A percentile compares a stretch with the other conserved stretches of the same genome.
phyloP scores from a whole-genome alignment of 2,329 filamentous ascomycete species.

The Gyromitra esculenta region DNA sequence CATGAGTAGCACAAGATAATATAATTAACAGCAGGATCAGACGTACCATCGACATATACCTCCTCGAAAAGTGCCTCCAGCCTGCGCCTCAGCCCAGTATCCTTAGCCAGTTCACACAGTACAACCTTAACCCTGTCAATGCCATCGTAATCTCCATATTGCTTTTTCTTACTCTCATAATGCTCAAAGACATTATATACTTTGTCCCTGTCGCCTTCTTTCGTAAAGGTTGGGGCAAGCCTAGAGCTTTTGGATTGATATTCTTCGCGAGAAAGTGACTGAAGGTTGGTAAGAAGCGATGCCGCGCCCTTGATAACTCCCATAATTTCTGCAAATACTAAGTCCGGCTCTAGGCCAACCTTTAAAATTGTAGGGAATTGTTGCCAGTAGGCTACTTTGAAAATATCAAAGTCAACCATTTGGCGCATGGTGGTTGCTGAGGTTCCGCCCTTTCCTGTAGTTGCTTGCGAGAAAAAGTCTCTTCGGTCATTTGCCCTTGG shows the following conservation, averaged over 20 bases:
- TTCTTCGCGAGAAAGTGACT: constrained; percentile 48
- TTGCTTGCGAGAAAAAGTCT: constrained; percentile 1
- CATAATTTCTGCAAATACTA: constrained; percentile 60
- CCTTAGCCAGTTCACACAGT: constrained; percentile 51
- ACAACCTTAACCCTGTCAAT: constrained; percentile 57
- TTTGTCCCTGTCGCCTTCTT: constrained; percentile 49
- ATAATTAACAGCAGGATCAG: neutral
- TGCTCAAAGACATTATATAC: constrained; percentile 57
- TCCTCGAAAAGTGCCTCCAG: constrained; percentile 55
- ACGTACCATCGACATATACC: constrained; percentile 57
- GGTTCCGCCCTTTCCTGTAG: constrained; percentile 36
- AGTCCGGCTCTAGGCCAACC: constrained; percentile 53
- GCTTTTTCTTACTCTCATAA: constrained; percentile 56
- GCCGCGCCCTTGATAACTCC: constrained; percentile 59
- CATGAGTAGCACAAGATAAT: neutral
- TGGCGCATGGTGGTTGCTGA: constrained; percentile 12
- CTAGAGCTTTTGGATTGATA: constrained; percentile 28
- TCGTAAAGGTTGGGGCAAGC: constrained; percentile 34
- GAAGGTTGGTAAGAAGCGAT: constrained; percentile 49
- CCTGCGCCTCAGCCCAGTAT: constrained; percentile 24
- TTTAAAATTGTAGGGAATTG: constrained; percentile 51
- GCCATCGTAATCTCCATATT: constrained; percentile 42
- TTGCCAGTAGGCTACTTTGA: constrained; percentile 59
- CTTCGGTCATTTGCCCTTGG: constrained; percentile 22
- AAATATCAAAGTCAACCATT: constrained; percentile 57